Base-by-base conservation (phyloP, 352 stramenopile species). In the Phytopythium aichiense region DNA sequence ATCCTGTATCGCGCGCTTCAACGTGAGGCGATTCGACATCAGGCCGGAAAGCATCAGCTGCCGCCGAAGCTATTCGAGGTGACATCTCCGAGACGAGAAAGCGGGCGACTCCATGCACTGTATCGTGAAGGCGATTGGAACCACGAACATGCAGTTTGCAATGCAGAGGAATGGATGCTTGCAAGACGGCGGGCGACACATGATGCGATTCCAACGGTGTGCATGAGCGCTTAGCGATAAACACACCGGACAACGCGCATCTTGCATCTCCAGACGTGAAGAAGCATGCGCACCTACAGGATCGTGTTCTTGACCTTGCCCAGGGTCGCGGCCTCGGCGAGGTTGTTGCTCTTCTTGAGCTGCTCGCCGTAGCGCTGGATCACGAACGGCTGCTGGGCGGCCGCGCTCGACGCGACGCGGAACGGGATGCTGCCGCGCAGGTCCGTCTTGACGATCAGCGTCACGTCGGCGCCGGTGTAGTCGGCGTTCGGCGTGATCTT, bases 361-460 rank as follows among this genome's bases (percentile, higher is more conserved):
- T 80, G 30, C 11, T 87, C 75, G 22, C 65, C 56, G 40, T 87
- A 76, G 50, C 79, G 74, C 23, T 74, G 53, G 59, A 90, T 84
- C 28, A 90, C 64, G 55, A 81, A 90, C 43, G 81, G 81, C 63
- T 88, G 83, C 42, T 92, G 80, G 4, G 79, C 65, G 16, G 80
- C 79, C 31, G 74, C 79, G 53, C 86, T 87, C n/a, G 73, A 67
- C 23, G 78, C 73, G 46, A 92, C 77, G 13, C 79, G 81, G 16
- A 74, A 67, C 31, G 83, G 81, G 43, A 92, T 89, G 46, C 51
- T 88, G 35, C 83, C 83, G 53, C 87, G 88, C 25, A 92, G 61
- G 53, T 92, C 83, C 20, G 76, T 87, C 57, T 92, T 89, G 38
- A 83, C 61, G 69, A 91, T 86, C 53, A 76, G 87, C 38, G 73